Percentiles rank a stretch among this genome's conserved stretches.
phyloP scores from a whole-genome alignment of 345 rosid genomes.

The Draba incana region DNA sequence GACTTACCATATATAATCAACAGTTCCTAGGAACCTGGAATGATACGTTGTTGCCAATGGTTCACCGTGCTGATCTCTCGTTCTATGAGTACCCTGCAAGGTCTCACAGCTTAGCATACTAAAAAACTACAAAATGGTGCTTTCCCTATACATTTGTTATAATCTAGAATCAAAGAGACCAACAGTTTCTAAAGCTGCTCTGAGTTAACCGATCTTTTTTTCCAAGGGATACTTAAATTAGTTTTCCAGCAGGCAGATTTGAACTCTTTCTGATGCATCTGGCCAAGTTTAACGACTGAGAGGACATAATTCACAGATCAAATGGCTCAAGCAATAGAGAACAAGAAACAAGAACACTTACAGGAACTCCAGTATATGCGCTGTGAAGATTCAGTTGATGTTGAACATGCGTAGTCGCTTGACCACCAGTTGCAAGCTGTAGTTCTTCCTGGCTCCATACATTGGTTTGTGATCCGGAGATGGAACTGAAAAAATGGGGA shows the following conservation, averaged over 20 bases:
- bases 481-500: slow-evolving; percentile 39
- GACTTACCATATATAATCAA: slow-evolving; percentile 88
- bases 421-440: slow-evolving; percentile 69
- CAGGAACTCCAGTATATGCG: slow-evolving; percentile 79
- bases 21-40: slow-evolving; percentile 86
- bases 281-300: background rate
- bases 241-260: slow-evolving; percentile 6
- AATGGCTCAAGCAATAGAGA: slow-evolving; percentile 4
- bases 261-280: slow-evolving; percentile 1
- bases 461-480: slow-evolving; percentile 40
- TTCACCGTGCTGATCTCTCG: slow-evolving; percentile 75
- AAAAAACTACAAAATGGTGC: slow-evolving; percentile 5
- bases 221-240: background rate
- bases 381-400: slow-evolving; percentile 71
- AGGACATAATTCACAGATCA: background rate
- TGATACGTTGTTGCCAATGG: slow-evolving; percentile 94
- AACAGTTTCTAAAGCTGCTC: slow-evolving; percentile 7
- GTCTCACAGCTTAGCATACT: slow-evolving; percentile 24
- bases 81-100: slow-evolving; percentile 60
- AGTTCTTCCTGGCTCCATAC: slow-evolving; percentile 77
- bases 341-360: slow-evolving; percentile 39
- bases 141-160: background rate
- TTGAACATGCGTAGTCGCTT: slow-evolving; percentile 50
- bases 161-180: background rate
- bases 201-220: background rate